These are phyloP conservation scores for Lanmaoa rubissima DNA, from an alignment of 768 basidiomycete genomes.

Conservation along the genomic window DNA sequence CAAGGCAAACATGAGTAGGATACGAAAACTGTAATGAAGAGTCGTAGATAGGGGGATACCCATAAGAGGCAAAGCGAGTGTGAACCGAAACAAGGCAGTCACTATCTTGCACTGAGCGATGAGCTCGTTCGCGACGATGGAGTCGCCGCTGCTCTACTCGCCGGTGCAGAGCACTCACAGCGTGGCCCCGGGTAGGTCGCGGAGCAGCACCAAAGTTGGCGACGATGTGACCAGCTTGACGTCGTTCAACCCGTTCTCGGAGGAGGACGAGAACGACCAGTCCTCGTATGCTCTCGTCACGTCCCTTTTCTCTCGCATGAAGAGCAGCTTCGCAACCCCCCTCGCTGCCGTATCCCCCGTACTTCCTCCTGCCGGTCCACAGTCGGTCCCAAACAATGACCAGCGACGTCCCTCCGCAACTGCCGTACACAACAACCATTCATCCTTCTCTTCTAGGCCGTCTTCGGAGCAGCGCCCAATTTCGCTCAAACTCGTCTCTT, in stretches of 20 bases:
- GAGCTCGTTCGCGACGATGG: slow-evolving; percentile 25
- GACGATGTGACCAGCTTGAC: slow-evolving; percentile 75
- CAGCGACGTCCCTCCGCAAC: slow-evolving; percentile 59
- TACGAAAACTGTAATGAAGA: slow-evolving; percentile 19
- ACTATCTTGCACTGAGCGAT: slow-evolving; percentile 2
- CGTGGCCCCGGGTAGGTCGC: slow-evolving; percentile 53
- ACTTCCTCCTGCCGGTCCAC: slow-evolving; percentile 33
- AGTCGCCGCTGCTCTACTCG: slow-evolving; percentile 31
- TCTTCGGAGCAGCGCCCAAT: slow-evolving; percentile 54
- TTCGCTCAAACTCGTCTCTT: slow-evolving; percentile 49
- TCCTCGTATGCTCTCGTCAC: slow-evolving; percentile 83
- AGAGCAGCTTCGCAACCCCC: slow-evolving; percentile 72
- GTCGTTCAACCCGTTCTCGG: slow-evolving; percentile 89
- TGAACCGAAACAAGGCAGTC: slow-evolving; percentile 10
- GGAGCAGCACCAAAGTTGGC: slow-evolving; percentile 54
- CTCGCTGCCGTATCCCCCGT: slow-evolving; percentile 49
- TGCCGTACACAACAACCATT: slow-evolving; percentile 42
- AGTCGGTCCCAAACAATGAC: slow-evolving; percentile 39
- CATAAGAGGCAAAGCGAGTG: slow-evolving; percentile 8
- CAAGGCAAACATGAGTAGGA: slow-evolving; percentile 35
- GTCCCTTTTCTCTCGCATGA: slow-evolving; percentile 77
- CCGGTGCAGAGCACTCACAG: slow-evolving; percentile 33
- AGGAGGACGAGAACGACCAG: slow-evolving; percentile 88
- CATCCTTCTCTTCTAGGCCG: slow-evolving; percentile 47
- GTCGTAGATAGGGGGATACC: not conserved